Conservation (phyloP, 2,329 filamentous ascomycete species). For the Beauveria brongniartii region DNA sequence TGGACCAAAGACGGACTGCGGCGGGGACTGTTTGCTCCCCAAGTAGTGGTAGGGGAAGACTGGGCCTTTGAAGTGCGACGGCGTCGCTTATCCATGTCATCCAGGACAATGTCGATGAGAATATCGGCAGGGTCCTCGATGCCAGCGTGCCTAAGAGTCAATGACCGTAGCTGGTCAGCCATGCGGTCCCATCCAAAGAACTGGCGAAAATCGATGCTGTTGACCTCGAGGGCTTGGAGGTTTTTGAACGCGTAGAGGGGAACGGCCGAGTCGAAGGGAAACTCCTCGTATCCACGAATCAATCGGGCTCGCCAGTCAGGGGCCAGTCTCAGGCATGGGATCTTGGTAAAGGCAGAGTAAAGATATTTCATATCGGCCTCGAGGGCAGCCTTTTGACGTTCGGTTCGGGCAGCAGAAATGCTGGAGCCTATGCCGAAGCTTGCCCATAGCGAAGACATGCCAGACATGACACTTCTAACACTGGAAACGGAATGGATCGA, state of each 20-base stretch:
- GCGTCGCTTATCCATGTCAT: slow-evolving; percentile 90
- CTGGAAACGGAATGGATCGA: slow-evolving; percentile 95
- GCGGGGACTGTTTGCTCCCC: slow-evolving; percentile 51
- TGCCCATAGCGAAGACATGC: slow-evolving; percentile 89
- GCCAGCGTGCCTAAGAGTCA: slow-evolving; percentile 79
- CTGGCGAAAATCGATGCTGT: slow-evolving; percentile 90
- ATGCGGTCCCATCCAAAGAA: slow-evolving; percentile 96
- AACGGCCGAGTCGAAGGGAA: slow-evolving; percentile 94
- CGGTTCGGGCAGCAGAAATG: slow-evolving; percentile 72
- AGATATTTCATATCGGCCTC: slow-evolving; percentile 89
- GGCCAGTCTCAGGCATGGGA: slow-evolving; percentile 79
- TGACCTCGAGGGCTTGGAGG: slow-evolving; percentile 84
- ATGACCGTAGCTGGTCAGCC: slow-evolving; percentile 81
- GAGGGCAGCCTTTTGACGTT: slow-evolving; percentile 80
- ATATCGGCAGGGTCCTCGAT: slow-evolving; percentile 88
- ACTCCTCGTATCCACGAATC: slow-evolving; percentile 92
- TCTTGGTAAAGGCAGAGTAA: slow-evolving; percentile 97
- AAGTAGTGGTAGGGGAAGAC: slow-evolving; percentile 67
- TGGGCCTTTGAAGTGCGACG: slow-evolving; percentile 82
- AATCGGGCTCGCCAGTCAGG: slow-evolving; percentile 89
- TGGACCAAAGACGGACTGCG: slow-evolving; percentile 57
- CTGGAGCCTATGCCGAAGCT: slow-evolving; percentile 75
- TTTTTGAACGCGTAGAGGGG: slow-evolving; percentile 98
- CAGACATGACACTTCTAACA: slow-evolving; percentile 93
- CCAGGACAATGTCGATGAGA: slow-evolving; percentile 84